A percentile compares a stretch with the other conserved stretches of the same genome.
These are phyloP conservation scores for Krasilnikovozyma curviuscula DNA, from an alignment of 768 basidiomycete genomes.

Conservation along the genomic window DNA sequence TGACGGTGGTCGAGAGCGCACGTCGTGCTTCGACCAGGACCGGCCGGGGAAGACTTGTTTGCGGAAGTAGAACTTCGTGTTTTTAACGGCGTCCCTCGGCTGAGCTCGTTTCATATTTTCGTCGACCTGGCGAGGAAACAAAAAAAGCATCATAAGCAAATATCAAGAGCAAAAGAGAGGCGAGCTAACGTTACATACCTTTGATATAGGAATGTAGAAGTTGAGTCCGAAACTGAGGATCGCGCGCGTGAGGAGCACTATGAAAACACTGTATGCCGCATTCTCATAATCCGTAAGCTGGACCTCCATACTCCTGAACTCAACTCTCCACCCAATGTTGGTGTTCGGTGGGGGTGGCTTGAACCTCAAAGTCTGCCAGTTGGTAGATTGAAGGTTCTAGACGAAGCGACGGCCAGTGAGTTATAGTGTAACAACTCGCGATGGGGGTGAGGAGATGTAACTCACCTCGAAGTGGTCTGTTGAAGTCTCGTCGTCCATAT, in stretches of 20 bases:
- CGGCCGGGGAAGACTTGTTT: slow-evolving; percentile 51
- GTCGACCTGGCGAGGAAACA: slow-evolving; percentile 48
- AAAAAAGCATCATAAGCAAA: background rate
- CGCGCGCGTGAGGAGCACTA: slow-evolving; percentile 81
- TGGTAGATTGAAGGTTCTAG: slow-evolving; percentile 99
- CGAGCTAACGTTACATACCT: slow-evolving; percentile 34
- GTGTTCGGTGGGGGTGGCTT: slow-evolving; percentile 92
- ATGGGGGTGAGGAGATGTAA: background rate
- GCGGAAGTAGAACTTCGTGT: slow-evolving; percentile 74
- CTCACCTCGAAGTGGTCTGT: slow-evolving; percentile 88
- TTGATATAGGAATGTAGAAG: slow-evolving; percentile 91
- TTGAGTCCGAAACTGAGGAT: slow-evolving; percentile 81
- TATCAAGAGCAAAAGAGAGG: background rate
- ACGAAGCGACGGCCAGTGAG: no score
- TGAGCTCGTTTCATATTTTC: slow-evolving; percentile 91
- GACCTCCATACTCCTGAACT: slow-evolving; percentile 97
- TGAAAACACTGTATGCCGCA: slow-evolving; percentile 85
- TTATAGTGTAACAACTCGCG: background rate
- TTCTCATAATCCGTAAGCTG: slow-evolving; percentile 99
- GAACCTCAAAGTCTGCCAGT: slow-evolving; percentile 98
- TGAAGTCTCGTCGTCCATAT: slow-evolving; percentile 71
- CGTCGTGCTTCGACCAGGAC: slow-evolving; percentile 30
- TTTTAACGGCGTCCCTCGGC: slow-evolving; percentile 49
- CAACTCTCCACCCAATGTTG: slow-evolving; percentile 89
- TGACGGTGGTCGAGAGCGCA: slow-evolving; percentile 18